These are phyloP conservation scores for Ceratocystis destructans DNA, from an alignment of 2,329 filamentous ascomycete species.

Conservation along the genomic window DNA sequence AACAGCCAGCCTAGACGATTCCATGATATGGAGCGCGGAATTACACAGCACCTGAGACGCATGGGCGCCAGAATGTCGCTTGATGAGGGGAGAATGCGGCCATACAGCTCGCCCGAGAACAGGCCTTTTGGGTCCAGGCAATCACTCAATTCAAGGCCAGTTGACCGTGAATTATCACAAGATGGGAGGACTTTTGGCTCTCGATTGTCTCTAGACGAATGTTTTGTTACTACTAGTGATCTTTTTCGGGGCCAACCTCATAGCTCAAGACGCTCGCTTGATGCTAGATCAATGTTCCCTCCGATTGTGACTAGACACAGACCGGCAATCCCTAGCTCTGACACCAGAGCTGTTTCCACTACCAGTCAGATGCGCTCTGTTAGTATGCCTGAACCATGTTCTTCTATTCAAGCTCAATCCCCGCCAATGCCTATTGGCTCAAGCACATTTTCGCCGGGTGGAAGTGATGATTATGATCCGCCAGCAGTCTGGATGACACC, in stretches of 20 bases:
- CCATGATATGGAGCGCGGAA: background rate
- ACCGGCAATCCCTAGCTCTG: background rate
- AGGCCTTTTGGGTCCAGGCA: background rate
- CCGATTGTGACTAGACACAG: background rate
- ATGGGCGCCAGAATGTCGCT: background rate
- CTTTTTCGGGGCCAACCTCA: background rate
- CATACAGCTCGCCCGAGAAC: background rate
- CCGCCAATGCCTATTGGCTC: slow-evolving; percentile 3
- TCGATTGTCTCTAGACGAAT: background rate
- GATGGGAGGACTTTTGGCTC: background rate
- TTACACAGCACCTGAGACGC: background rate
- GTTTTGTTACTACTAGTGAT: background rate
- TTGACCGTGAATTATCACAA: background rate
- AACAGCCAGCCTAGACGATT: background rate
- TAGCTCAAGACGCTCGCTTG: background rate
- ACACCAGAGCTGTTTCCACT: background rate
- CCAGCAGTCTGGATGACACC: slow-evolving; percentile 15
- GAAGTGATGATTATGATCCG: slow-evolving; percentile 16
- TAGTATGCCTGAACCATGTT: background rate
- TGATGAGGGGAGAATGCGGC: background rate
- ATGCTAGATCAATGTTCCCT: background rate
- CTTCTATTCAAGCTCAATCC: background rate
- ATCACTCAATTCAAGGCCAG: background rate
- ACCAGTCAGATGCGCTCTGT: background rate
- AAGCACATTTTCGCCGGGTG: slow-evolving; percentile 17